Percentiles rank a stretch among this genome's conserved stretches.
phyloP scores from a whole-genome alignment of 1,284 basidiomycete species.

The Ganoderma lucidum region DNA sequence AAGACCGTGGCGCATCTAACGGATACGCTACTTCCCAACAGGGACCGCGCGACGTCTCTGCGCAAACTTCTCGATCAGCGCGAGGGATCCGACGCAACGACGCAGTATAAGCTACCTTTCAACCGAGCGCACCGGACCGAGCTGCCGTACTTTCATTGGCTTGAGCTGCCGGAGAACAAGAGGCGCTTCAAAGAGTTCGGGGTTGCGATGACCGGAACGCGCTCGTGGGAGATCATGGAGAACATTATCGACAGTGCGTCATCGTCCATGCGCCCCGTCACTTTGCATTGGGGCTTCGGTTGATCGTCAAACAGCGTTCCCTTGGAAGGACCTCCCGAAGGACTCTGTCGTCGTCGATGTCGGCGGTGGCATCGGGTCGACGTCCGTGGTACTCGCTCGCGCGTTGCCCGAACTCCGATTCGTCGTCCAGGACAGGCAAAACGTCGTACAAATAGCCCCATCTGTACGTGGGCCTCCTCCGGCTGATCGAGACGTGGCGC shows the following conservation, averaged over 20 bases:
- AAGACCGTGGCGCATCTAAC: slow-evolving; percentile 18
- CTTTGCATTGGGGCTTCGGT: neutral
- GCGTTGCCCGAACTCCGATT: slow-evolving; percentile 62
- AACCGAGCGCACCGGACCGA: slow-evolving; percentile 41
- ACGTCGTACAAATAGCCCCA: slow-evolving; percentile 69
- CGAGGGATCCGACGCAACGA: neutral
- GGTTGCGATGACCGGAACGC: slow-evolving; percentile 26
- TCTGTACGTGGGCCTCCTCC: slow-evolving; percentile 46
- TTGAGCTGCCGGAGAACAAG: slow-evolving; percentile 26
- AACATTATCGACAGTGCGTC: slow-evolving; percentile 23
- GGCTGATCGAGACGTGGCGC: too few species aligned
- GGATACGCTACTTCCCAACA: slow-evolving; percentile 20
- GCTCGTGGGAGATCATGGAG: slow-evolving; percentile 26
- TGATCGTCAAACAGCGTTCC: slow-evolving; percentile 56
- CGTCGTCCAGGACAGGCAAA: slow-evolving; percentile 72
- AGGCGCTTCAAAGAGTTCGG: slow-evolving; percentile 22
- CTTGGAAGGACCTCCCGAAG: slow-evolving; percentile 63
- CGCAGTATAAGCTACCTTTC: slow-evolving; percentile 18
- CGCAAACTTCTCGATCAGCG: slow-evolving; percentile 28
- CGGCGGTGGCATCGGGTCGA: slow-evolving; percentile 78
- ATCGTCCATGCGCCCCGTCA: neutral
- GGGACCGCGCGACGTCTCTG: slow-evolving; percentile 3
- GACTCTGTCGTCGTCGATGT: slow-evolving; percentile 70
- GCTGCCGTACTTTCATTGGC: slow-evolving; percentile 25
- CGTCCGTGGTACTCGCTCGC: slow-evolving; percentile 67